Evolutionary conservation across 2,329 filamentous ascomycete genomes (phyloP).

Genomic region (Colletotrichum destructivum): DNA sequence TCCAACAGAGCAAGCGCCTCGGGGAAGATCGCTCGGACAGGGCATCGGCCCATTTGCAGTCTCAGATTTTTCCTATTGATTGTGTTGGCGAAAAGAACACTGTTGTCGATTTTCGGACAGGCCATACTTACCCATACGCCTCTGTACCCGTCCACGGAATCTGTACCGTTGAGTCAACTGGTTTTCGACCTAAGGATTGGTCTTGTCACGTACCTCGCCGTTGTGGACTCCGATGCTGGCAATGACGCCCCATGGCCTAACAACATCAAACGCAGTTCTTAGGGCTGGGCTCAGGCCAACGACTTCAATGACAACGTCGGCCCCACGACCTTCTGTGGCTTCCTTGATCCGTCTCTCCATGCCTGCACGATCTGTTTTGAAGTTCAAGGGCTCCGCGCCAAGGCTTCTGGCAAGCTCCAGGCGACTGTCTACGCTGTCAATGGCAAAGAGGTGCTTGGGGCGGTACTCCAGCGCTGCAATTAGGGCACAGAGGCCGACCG

Average conservation of each 20-base stretch:
- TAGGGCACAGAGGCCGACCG: conserved; percentile 87
- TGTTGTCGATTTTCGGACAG: background rate
- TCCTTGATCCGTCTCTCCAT: conserved; percentile 80
- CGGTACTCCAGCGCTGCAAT: conserved; percentile 82
- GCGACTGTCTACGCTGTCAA: conserved; percentile 83
- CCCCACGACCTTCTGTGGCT: conserved; percentile 84
- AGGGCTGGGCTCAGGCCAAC: conserved; percentile 80
- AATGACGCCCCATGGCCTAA: conserved; percentile 81
- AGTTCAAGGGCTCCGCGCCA: conserved; percentile 89
- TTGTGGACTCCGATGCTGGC: conserved; percentile 85
- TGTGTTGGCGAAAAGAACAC: conserved; percentile 7
- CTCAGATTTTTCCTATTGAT: conserved; percentile 76
- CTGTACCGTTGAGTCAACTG: conserved; percentile 52
- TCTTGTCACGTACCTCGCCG: conserved; percentile 68
- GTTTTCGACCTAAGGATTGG: background rate
- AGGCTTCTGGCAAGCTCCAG: conserved; percentile 80
- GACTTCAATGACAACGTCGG: conserved; percentile 87
- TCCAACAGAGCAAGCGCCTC: conserved; percentile 76
- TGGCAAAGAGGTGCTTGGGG: conserved; percentile 82
- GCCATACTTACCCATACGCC: conserved; percentile 65
- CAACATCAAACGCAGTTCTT: conserved; percentile 78
- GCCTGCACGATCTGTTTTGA: conserved; percentile 75
- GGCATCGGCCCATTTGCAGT: conserved; percentile 83
- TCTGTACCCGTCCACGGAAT: conserved; percentile 78
- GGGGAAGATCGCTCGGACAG: conserved; percentile 79